Evolutionary conservation across 495 filamentous ascomycete genomes (phyloP), one percentile per base, ranked within the genome.

Genomic region (Cercophora sp.): DNA sequence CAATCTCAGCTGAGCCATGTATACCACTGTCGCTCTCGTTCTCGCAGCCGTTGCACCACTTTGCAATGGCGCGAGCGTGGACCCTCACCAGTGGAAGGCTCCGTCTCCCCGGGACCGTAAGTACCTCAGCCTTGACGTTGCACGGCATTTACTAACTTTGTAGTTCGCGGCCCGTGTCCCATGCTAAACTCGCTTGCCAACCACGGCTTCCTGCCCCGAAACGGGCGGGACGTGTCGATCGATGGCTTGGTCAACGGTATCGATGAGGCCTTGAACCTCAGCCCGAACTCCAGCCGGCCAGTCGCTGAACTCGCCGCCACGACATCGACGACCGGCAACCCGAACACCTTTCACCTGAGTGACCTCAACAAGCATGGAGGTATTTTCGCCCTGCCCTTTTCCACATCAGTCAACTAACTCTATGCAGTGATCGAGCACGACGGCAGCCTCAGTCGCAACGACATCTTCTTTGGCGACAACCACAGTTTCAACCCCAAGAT

Each of bases 291-390:
- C 1, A 62, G 57, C 2, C 52, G 22, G 5, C 43, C 67, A 8
- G 65, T 83, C 48, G 77, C 71, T 42, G 49, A 70, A 1, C 64
- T 68, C 23, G 79, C 71, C 23, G 42, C 70, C 1, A 62, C 66
- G 20, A 71, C 74, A 4, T 80, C 78, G 57, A 76, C 77, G 0
- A 56, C 66, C 40, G 65, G 70, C 1, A 82, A 80, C 56, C 68
- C 77, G 1, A 80, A 74, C 8, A 68, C 44, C 9, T 79, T 80
- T 57, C 66, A 69, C 5, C 65, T 82, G 23, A 60, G 78, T 55
- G 57, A 75, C 18, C 71, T 81, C 15, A 59, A 69, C 51, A 34
- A 19, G 18, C 58, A 61, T 40, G 32, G 32, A 8, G 35, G 35
- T 39, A 8, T 39, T 39, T 39, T 39, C 5, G 5, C 35, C 35